Conservation (phyloP, 192 early-diverging fungal species). For the Coemansia sp. region DNA sequence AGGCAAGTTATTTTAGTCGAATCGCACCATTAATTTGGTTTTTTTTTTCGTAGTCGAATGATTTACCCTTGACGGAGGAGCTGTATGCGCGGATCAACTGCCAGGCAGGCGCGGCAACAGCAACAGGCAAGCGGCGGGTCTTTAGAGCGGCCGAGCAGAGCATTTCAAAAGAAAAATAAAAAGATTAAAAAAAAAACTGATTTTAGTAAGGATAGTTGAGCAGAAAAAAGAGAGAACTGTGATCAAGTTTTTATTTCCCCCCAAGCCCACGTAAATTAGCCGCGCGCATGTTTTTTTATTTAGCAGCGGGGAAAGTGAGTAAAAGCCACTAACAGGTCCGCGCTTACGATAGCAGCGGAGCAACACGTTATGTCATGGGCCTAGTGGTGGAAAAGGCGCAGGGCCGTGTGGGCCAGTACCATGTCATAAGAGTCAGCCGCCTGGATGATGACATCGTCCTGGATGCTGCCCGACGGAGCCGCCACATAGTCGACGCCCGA, state of each 20-base stretch:
- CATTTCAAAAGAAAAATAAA: constrained; percentile 18
- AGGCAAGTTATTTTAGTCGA: no score
- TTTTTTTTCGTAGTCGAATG: neutral
- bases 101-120: constrained; percentile 21
- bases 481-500: constrained; percentile 88
- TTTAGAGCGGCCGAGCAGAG: constrained; percentile 41
- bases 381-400: constrained; percentile 97
- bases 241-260: neutral
- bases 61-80: constrained; percentile 47
- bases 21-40: no score
- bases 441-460: constrained; percentile 81
- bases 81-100: constrained; percentile 50
- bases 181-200: neutral
- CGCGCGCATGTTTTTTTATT: neutral
- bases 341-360: neutral
- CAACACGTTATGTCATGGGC: neutral
- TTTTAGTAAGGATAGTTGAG: neutral
- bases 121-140: constrained; percentile 19
- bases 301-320: neutral
- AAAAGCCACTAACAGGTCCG: neutral
- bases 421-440: constrained; percentile 80
- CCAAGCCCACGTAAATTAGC: neutral
- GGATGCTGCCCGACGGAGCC: constrained; percentile 88
- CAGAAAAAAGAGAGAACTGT: neutral
- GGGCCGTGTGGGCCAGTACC: constrained; percentile 80